These are phyloP conservation scores for Aspergillus neotritici DNA, from an alignment of 2,329 filamentous ascomycete species.

Conservation along the genomic window DNA sequence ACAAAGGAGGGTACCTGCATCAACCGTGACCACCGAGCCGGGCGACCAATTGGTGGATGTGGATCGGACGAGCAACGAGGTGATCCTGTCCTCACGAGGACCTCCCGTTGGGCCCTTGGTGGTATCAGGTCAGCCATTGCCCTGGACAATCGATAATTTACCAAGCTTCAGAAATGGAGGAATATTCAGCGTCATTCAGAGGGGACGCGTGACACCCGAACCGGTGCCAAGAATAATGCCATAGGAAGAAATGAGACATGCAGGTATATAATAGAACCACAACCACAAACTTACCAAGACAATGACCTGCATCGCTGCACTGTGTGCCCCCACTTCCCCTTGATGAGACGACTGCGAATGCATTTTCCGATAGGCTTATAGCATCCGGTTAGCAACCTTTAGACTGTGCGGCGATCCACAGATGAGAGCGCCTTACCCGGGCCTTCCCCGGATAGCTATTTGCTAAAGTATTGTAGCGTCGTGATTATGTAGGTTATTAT, in stretches of 20 bases:
- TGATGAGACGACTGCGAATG: too few relatives aligned
- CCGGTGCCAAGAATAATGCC: background rate
- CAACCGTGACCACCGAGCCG: constrained; percentile 82
- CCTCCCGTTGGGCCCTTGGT: constrained; percentile 85
- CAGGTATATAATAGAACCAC: constrained; percentile 4
- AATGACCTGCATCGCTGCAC: constrained; percentile 63
- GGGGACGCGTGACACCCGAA: background rate
- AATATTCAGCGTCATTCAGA: background rate
- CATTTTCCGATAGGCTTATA: too few relatives aligned
- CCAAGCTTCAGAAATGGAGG: background rate
- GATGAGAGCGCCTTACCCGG: too few relatives aligned
- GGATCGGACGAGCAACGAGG: constrained; percentile 82
- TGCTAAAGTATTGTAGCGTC: too few relatives aligned
- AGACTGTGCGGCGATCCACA: too few relatives aligned
- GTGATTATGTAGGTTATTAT: too few relatives aligned
- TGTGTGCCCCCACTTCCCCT: constrained; percentile 11
- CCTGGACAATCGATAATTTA: background rate
- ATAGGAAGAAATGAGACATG: background rate
- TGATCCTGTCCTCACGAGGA: constrained; percentile 82
- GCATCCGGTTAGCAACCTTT: too few relatives aligned
- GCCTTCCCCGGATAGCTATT: too few relatives aligned
- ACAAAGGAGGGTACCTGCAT: constrained; percentile 84
- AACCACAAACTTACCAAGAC: constrained; percentile 55
- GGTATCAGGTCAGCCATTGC: background rate
- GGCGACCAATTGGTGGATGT: constrained; percentile 71